A percentile compares a stretch with the other conserved stretches of the same genome.
Evolutionary conservation across 345 rosid species (phyloP).

Genomic region (Camelina laxa): DNA sequence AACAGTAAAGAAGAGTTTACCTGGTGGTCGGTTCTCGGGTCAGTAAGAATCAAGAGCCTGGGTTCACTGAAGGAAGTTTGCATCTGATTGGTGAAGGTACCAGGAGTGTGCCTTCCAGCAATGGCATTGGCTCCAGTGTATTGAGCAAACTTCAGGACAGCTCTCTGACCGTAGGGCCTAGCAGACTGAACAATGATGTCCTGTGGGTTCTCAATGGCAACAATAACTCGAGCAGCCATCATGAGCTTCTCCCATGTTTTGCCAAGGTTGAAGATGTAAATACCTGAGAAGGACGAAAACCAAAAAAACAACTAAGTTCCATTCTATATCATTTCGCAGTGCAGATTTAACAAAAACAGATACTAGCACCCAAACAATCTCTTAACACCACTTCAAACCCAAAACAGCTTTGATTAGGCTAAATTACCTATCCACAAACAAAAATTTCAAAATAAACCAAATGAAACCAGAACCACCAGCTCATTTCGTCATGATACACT

Average conservation of each 20-base stretch:
- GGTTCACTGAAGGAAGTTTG: conserved; percentile 95
- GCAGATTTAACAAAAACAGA: background rate
- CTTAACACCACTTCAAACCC: background rate
- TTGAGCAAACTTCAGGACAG: conserved; percentile 90
- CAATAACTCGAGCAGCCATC: conserved; percentile 89
- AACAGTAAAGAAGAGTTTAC: conserved; percentile 33
- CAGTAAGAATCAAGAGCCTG: conserved; percentile 87
- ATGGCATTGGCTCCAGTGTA: conserved; percentile 96
- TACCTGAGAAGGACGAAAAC: conserved; percentile 48
- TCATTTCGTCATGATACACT: background rate
- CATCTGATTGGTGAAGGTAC: conserved; percentile 94
- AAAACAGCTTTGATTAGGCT: background rate
- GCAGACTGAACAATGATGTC: conserved; percentile 98
- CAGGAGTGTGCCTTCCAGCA: conserved; percentile 99
- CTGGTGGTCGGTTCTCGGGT: conserved; percentile 98
- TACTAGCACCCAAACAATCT: background rate
- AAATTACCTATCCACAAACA: background rate
- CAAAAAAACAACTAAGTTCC: background rate
- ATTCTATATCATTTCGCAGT: background rate
- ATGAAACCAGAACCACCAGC: background rate
- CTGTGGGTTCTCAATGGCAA: conserved; percentile 81
- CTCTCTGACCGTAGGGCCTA: conserved; percentile 97
- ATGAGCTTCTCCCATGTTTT: conserved; percentile 94
- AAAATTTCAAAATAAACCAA: background rate
- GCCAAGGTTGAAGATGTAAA: conserved; percentile 87